Evolutionary conservation across 257 asterid genomes (phyloP), one percentile per base, ranked within the genome.

Genomic region (Solanum clarkiae): DNA sequence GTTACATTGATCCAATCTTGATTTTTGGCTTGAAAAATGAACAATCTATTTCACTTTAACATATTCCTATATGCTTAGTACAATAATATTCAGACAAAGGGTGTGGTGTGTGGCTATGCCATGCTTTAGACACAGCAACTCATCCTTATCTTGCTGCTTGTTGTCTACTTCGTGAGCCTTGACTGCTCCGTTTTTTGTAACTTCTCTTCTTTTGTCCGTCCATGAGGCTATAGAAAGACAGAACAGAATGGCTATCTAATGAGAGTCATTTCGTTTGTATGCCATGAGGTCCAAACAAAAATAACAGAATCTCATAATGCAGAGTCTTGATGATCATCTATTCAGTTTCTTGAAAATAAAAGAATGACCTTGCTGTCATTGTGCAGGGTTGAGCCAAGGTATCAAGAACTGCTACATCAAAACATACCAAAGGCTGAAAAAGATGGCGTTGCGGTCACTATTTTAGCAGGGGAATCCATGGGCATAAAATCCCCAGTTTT

Each of bases 391-490:
- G 97, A 95, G 26, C 98, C 99, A 5, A 85, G 88, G 84, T 96
- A 96, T 75, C 99, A 96, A 89, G 99, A 96, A 86, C 62, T 96
- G 87, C 93, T 81, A 22, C 88, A 84, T n/a, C 91, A 85, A 6
- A 92, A 93, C 85, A 92, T 96, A 62, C 97, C 95, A 2, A 86
- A 79, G 56, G 98, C 90, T 10, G 97, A 92, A 85, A 87, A 89
- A 80, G 91, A 92, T 17, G 98, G 98, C 1, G 99, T 96, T 11
- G 85, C 86, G 26, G 98, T 96, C 4, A 91, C 86, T 70, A 92
- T 96, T 9, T 89, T 96, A 32, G 98, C 99, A 40, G 99, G 99
- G 82, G 98, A 96, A 82, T 83, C 99, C 45, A 93, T 96, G 98
- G 98, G 98, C 7, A 93, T 90, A 36, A 94, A 88, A 74, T 96